Base-by-base conservation (phyloP, 2,329 filamentous ascomycete genomes). In the Fusarium continuum region DNA sequence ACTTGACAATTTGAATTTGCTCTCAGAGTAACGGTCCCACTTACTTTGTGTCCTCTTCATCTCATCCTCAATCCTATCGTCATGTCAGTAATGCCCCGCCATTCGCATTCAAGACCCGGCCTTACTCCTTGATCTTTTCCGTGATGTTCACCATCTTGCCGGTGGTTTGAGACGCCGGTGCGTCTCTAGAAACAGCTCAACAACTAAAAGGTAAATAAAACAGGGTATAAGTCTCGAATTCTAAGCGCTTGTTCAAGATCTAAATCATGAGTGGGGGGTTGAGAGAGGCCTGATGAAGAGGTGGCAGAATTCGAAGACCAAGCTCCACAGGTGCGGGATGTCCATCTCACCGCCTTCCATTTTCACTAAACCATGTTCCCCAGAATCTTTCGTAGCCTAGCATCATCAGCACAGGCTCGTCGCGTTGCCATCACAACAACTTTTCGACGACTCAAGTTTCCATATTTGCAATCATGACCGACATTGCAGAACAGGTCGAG, bases 81-180 rank as follows among this genome's bases (percentile, higher is more conserved):
- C 8, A 40, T 64, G 29, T 74, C 63, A 74, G 71, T 63, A 35
- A 49, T 44, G 46, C 59, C 48, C 48, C 52, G 36, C 59, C 43
- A 55, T 44, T n/a, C 6, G 14, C 17, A 16, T 20, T 23, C 17
- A 31, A 28, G 38, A 26, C 16, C 17, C 25, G 17, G 76, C n/a
- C 89, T 74, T 80, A 97, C 94, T 98, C 95, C 85, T 99, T 99
- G 83, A 99, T 99, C 86, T 97, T 98, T 52, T 99, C 96, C 68
- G 95, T 98, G 69, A 99, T 99, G 83, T 98, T 98, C 79, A 98
- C 95, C 95, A 99, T 99, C 73, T 80, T 85, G 78, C 52, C 64
- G 65, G 60, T 54, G 61, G 61, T 72, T 72, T 32, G 49, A 70
- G 48, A 64, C 67, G 65, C 55, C 4, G 52, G 53, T 58, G 58